These are phyloP conservation scores for Apiospora malaysiana DNA, from an alignment of 2,329 filamentous ascomycete genomes.

Conservation along the genomic window DNA sequence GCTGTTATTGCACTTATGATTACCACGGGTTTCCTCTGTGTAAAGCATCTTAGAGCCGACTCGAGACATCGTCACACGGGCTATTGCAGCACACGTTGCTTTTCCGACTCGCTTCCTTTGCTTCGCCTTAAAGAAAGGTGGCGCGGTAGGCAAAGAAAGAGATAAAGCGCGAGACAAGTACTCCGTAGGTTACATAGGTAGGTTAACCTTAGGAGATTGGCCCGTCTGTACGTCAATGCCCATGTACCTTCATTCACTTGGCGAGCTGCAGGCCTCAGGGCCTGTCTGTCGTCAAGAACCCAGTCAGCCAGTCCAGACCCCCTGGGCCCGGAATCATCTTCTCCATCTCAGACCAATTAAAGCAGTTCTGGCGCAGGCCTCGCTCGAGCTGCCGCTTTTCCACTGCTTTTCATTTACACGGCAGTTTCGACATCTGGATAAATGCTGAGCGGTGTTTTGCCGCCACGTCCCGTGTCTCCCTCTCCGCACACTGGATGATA, in stretches of 20 bases:
- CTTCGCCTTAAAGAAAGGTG: neutral
- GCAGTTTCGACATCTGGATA: slow-evolving; percentile 15
- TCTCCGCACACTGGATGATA: neutral
- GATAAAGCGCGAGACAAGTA: neutral
- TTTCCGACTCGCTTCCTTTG: neutral
- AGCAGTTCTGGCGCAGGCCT: neutral
- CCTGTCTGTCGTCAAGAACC: neutral
- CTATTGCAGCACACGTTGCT: neutral
- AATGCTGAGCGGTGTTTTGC: slow-evolving; percentile 4
- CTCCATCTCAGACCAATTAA: slow-evolving; percentile 4
- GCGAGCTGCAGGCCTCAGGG: neutral
- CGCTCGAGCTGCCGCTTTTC: neutral
- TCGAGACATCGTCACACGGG: neutral
- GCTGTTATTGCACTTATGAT: neutral
- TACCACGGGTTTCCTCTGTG: neutral
- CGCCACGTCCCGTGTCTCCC: neutral
- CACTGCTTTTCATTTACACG: slow-evolving; percentile 14
- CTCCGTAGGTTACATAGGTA: no score
- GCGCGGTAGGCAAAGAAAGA: neutral
- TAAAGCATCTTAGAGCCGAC: neutral
- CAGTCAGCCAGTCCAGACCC: neutral
- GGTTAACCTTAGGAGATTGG: neutral
- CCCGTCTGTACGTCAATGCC: neutral
- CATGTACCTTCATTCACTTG: neutral
- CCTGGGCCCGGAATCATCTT: neutral